Percentiles rank a stretch among this genome's conserved stretches.
These are phyloP conservation scores for Zygosaccharomyces rouxii DNA, from an alignment of 805 yeast genomes.

Conservation along the genomic window DNA sequence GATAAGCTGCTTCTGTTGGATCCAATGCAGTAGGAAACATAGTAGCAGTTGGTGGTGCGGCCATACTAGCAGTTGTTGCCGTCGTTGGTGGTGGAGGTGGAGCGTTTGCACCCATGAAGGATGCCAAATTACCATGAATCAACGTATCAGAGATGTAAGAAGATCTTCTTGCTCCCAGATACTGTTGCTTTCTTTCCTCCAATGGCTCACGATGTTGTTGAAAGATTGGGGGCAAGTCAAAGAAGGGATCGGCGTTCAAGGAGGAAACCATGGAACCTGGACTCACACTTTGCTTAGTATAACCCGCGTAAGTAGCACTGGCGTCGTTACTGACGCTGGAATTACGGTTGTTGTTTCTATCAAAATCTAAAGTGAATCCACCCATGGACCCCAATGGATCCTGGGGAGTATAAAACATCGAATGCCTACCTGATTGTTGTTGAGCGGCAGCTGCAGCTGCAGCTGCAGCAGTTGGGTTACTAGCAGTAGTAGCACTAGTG, in stretches of 20 bases:
- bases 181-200: constrained; percentile 11
- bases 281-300: constrained; percentile 2
- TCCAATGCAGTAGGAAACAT: constrained; percentile 12
- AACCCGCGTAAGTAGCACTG: neutral
- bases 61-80: constrained; percentile 1
- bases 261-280: constrained; percentile 4
- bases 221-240: neutral
- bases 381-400: constrained; percentile 6
- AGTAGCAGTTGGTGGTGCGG: constrained; percentile 1
- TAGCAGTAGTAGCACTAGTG: neutral
- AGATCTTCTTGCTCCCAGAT: constrained; percentile 61
- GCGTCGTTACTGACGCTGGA: neutral
- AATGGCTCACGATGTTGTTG: constrained; percentile 11
- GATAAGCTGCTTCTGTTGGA: neutral
- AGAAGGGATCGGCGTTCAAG: constrained; percentile 2
- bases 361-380: constrained; percentile 12
- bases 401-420: constrained; percentile 8
- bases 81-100: neutral
- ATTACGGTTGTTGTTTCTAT: constrained; percentile 6
- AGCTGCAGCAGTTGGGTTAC: constrained; percentile 1
- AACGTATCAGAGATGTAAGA: constrained; percentile 66
- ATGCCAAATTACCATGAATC: constrained; percentile 33
- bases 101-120: constrained; percentile 2
- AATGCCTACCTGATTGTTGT: constrained; percentile 4
- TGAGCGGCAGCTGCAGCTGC: neutral